Conservation (phyloP, 495 filamentous ascomycete species). For the Tuber magnatum region DNA sequence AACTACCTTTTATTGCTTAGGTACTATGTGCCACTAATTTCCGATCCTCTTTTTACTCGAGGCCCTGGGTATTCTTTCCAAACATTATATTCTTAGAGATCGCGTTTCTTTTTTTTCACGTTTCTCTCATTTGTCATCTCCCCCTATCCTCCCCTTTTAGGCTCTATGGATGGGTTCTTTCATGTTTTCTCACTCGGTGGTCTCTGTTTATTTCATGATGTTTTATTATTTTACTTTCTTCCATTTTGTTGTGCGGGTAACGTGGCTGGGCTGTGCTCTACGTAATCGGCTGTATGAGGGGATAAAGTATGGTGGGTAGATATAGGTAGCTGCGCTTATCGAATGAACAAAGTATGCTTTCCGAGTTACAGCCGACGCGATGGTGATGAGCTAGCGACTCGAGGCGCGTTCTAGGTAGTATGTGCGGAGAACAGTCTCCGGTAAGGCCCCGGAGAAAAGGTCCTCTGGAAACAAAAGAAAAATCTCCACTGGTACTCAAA, state of each 20-base stretch:
- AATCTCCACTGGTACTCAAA: neutral
- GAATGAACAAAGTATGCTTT: slow-evolving; percentile 1
- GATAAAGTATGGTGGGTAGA: slow-evolving; percentile 1
- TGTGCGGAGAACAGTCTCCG: neutral
- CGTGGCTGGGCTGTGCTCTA: neutral
- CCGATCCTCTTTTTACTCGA: neutral
- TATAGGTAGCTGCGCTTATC: neutral
- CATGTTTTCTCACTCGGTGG: slow-evolving; percentile 28
- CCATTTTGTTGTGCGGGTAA: neutral
- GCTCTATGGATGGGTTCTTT: slow-evolving; percentile 11
- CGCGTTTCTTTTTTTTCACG: neutral
- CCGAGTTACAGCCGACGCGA: neutral
- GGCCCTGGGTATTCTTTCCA: neutral
- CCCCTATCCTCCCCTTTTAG: slow-evolving; percentile 23
- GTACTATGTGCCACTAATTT: neutral
- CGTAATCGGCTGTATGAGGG: neutral
- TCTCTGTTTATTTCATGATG: neutral
- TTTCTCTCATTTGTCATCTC: slow-evolving; percentile 6
- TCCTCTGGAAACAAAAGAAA: neutral
- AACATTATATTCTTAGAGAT: neutral
- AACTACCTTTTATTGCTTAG: neutral
- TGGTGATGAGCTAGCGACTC: neutral
- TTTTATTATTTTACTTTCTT: slow-evolving; percentile 1
- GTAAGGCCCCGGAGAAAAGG: neutral
- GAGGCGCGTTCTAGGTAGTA: neutral